Evolutionary conservation across 31 red algal species (phyloP), one percentile per base, ranked within the genome.

Genomic region (Odonthalia washingtoniensis): DNA sequence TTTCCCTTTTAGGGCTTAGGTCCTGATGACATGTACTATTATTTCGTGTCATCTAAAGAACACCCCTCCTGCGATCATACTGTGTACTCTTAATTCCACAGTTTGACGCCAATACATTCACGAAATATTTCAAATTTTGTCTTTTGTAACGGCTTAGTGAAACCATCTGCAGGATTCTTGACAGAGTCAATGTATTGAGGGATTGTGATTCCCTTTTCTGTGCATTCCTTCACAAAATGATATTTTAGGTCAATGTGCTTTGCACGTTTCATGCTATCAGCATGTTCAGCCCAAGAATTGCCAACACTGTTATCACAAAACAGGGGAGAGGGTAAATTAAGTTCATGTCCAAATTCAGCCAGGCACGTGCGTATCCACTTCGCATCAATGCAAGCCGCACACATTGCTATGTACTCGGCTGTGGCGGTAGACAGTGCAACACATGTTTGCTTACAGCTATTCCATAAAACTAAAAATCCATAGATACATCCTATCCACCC

Each of bases 151-250:
- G 75, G 75, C 45, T 78, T 78, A 21, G 75, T 78, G n/a, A 78
- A 30, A 2, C 41, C 30, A 53, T 78, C 43, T 3, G 41, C 41
- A 49, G 37, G 41, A 40, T 49, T 78, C n/a, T 53, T 53, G 41
- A 52, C 75, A 14, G 75, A 49, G n/a, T 40, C 30, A 78, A 28
- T 49, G 75, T 52, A 53, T 49, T 31, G 40, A 49, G 46, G 26
- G 6, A n/a, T 21, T 5, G 53, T 32, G 26, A 16, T 78, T 1
- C 46, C 41, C 1, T 45, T 32, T 16, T 78, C 34, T 3, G 46
- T 30, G 46, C 40, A 40, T 35, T 52, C 75, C 75, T 78, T 78
- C 4, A 78, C 75, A 53, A 78, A 78, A 78, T 78, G 75, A 32
- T 78, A 49, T 45, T 46, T 40, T 2, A 78, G 41, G n/a, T 78